These are phyloP conservation scores for Collybiopsis confluens DNA, from an alignment of 768 basidiomycete genomes.

Conservation along the genomic window DNA sequence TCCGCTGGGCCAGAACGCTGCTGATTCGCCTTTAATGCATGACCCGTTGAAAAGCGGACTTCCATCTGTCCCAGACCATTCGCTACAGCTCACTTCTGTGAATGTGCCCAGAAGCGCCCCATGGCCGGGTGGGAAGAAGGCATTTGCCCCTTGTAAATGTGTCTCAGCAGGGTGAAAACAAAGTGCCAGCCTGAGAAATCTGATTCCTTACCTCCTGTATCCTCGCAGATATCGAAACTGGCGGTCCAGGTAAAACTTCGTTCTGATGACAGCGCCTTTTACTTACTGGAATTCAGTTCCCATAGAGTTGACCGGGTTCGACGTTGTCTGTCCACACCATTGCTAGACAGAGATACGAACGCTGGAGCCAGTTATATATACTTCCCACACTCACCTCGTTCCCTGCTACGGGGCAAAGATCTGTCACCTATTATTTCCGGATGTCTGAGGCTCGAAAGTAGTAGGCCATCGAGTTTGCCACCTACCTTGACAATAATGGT, in stretches of 20 bases:
- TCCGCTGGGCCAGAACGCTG: conserved; percentile 45
- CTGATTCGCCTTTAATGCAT: conserved; percentile 46
- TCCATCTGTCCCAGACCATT: conserved; percentile 55
- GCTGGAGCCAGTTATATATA: neutral
- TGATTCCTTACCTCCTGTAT: too few relatives aligned
- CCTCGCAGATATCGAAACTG: conserved; percentile 61
- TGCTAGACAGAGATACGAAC: conserved; percentile 18
- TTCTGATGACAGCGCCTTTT: too few relatives aligned
- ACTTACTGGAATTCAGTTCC: conserved; percentile 48
- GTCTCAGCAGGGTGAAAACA: too few relatives aligned
- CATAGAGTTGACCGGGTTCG: conserved; percentile 37
- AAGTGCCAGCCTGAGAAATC: too few relatives aligned
- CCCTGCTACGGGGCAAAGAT: conserved; percentile 41
- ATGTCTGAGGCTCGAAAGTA: neutral
- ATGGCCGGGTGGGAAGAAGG: conserved; percentile 56
- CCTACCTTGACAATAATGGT: conserved; percentile 51
- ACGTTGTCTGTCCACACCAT: conserved; percentile 51
- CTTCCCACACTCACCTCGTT: conserved; percentile 29
- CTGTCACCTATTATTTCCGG: conserved; percentile 25
- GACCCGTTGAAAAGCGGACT: conserved; percentile 41
- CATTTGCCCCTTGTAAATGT: too few relatives aligned
- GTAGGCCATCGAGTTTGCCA: neutral
- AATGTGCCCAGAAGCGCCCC: conserved; percentile 54
- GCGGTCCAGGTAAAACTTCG: too few relatives aligned
- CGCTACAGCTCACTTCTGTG: conserved; percentile 51